A percentile compares a stretch with the other conserved stretches of the same genome.
These are phyloP conservation scores for Ogataea trehalophila DNA, from an alignment of 805 yeast genomes.

Conservation along the genomic window DNA sequence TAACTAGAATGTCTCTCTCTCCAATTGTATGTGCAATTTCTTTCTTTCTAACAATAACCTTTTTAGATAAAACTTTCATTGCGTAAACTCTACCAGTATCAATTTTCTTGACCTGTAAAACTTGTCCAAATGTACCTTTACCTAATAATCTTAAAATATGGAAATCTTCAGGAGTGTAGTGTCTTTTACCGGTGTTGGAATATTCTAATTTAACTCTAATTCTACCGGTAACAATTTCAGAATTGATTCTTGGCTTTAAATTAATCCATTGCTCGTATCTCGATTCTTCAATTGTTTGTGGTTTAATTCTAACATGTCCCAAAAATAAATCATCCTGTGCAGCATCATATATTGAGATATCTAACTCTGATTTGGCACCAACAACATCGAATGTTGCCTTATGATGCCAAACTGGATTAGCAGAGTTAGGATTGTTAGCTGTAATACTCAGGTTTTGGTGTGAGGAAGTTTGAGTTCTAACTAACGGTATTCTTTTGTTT, in stretches of 20 bases:
- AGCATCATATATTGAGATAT: slow-evolving; percentile 87
- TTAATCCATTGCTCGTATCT: slow-evolving; percentile 65
- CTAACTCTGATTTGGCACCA: slow-evolving; percentile 77
- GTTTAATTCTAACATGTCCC: slow-evolving; percentile 77
- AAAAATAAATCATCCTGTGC: slow-evolving; percentile 75
- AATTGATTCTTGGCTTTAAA: slow-evolving; percentile 66
- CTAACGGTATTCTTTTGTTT: slow-evolving; percentile 24
- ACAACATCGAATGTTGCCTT: slow-evolving; percentile 90
- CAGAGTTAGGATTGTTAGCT: slow-evolving; percentile 25
- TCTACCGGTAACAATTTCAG: slow-evolving; percentile 74
- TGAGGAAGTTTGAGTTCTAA: slow-evolving; percentile 25
- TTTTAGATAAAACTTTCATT: slow-evolving; percentile 93
- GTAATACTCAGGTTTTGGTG: slow-evolving; percentile 21
- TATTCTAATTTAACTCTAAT: slow-evolving; percentile 73
- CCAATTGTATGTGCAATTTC: slow-evolving; percentile 98
- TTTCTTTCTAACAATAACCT: slow-evolving; percentile 92
- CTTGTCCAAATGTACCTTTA: slow-evolving; percentile 97
- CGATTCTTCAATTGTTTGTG: slow-evolving; percentile 45
- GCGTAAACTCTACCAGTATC: slow-evolving; percentile 93
- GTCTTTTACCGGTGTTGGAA: slow-evolving; percentile 61
- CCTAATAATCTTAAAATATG: slow-evolving; percentile 88
- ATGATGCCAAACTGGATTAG: slow-evolving; percentile 87
- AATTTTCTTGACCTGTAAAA: slow-evolving; percentile 87
- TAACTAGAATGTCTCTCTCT: slow-evolving; percentile 88
- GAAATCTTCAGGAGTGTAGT: slow-evolving; percentile 91